Conservation (phyloP, 352 stramenopile genomes). For the Globisporangium emineosum region DNA sequence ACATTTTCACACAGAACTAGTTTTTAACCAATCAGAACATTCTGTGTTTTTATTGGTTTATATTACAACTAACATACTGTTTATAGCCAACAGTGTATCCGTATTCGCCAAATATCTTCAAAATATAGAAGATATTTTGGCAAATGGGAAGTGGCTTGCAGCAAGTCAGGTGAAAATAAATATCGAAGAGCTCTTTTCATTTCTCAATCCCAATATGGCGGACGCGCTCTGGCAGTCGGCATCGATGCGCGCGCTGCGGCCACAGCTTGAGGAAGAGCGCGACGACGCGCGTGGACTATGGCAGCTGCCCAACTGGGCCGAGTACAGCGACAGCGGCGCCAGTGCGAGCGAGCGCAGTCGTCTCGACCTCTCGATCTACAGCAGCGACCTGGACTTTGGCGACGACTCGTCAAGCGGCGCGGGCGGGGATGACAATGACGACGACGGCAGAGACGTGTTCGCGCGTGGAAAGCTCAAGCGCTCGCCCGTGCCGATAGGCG, state of each 20-base stretch:
- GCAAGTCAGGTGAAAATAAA: neutral
- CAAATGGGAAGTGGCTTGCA: too few relatives aligned
- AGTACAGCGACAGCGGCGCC: slow-evolving; percentile 36
- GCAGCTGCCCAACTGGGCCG: slow-evolving; percentile 54
- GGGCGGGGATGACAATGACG: neutral
- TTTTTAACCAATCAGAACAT: too few relatives aligned
- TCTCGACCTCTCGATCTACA: slow-evolving; percentile 11
- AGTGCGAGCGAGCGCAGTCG: slow-evolving; percentile 14
- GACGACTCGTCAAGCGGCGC: slow-evolving; percentile 8
- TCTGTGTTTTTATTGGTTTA: too few relatives aligned
- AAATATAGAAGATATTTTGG: too few relatives aligned
- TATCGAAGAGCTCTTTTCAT: neutral
- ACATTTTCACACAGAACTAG: too few relatives aligned
- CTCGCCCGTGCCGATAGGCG: slow-evolving; percentile 10
- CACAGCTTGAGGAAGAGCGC: neutral
- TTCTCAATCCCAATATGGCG: neutral
- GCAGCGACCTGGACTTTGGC: slow-evolving; percentile 2
- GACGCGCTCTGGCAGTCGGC: slow-evolving; percentile 6
- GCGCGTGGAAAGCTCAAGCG: slow-evolving; percentile 1
- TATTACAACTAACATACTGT: too few relatives aligned
- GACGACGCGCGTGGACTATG: slow-evolving; percentile 18
- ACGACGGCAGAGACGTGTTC: neutral
- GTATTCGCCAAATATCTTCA: too few relatives aligned
- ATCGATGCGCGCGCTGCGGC: slow-evolving; percentile 15
- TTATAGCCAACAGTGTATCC: too few relatives aligned